A percentile compares a stretch with the other conserved stretches of the same genome.
Evolutionary conservation across 1,284 basidiomycete species (phyloP).

Genomic region (Porodaedalea pini): DNA sequence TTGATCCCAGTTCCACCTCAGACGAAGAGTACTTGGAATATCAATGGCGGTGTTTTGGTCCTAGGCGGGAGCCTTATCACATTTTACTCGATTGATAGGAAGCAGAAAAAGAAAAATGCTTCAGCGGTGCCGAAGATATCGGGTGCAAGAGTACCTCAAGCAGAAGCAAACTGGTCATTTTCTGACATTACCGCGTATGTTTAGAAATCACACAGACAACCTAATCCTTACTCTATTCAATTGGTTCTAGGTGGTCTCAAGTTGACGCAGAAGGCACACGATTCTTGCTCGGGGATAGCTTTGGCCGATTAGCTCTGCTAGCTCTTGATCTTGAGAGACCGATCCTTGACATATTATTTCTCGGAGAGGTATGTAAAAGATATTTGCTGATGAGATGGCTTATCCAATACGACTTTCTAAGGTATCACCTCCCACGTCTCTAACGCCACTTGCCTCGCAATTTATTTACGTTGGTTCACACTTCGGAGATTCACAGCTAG

Average conservation of each 20-base stretch:
- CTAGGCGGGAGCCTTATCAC: conserved; percentile 60
- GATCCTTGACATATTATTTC: conserved; percentile 57
- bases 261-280: conserved; percentile 43
- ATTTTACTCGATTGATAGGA: conserved; percentile 47
- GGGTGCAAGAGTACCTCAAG: conserved; percentile 1
- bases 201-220: conserved; percentile 14
- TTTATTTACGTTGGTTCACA: conserved; percentile 83
- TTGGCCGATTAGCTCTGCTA: conserved; percentile 68
- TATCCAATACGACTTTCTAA: conserved; percentile 30
- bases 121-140: conserved; percentile 42
- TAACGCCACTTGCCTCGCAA: conserved; percentile 76
- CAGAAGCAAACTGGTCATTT: conserved; percentile 66
- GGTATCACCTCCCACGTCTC: conserved; percentile 71
- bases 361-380: conserved; percentile 65
- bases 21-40: conserved; percentile 34
- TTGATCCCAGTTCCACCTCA: conserved; percentile 46
- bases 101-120: conserved; percentile 48
- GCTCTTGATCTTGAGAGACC: conserved; percentile 46
- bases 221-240: conserved; percentile 16
- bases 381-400: conserved; percentile 1
- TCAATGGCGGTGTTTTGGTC: conserved; percentile 62
- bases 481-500: conserved; percentile 75
- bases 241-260: conserved; percentile 44
- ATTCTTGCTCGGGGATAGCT: conserved; percentile 75
- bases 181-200: conserved; percentile 59